These are phyloP conservation scores for Blastocystis sp. DNA, from an alignment of 352 stramenopile genomes.

Conservation along the genomic window DNA sequence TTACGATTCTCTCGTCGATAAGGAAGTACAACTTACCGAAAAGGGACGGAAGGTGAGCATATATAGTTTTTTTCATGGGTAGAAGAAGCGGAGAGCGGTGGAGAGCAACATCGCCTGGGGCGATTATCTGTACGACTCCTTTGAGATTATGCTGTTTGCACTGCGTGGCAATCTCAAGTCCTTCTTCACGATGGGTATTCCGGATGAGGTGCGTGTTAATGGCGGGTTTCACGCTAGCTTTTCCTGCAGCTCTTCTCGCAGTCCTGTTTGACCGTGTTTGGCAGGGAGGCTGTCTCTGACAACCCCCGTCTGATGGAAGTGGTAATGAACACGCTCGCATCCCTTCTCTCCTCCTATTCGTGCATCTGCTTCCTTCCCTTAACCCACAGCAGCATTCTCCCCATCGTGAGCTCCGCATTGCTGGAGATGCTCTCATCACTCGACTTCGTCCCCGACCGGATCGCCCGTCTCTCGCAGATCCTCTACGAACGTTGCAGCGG, in stretches of 20 bases:
- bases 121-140: slow-evolving; percentile 45
- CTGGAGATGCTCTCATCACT: slow-evolving; percentile 40
- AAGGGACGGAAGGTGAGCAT: slow-evolving; percentile 13
- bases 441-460: slow-evolving; percentile 8
- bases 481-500: slow-evolving; percentile 34
- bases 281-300: not conserved
- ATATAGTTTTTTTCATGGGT: not conserved
- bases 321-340: slow-evolving; percentile 30
- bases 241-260: slow-evolving; percentile 60
- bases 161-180: slow-evolving; percentile 34
- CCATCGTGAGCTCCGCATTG: not conserved
- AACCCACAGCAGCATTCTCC: not conserved
- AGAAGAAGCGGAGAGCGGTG: slow-evolving; percentile 50
- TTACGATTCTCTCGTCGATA: slow-evolving; percentile 29
- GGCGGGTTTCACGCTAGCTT: not conserved
- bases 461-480: not conserved
- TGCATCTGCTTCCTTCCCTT: not conserved
- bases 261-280: slow-evolving; percentile 31
- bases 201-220: slow-evolving; percentile 13
- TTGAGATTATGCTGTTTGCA: slow-evolving; percentile 56
- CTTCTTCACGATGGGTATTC: slow-evolving; percentile 59
- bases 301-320: slow-evolving; percentile 47
- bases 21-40: not conserved
- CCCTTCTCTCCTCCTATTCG: slow-evolving; percentile 43
- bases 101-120: slow-evolving; percentile 11